A percentile compares a stretch with the other conserved stretches of the same genome.
These are phyloP conservation scores for Aspergillus indologenus DNA, from an alignment of 495 filamentous ascomycete genomes.

Conservation along the genomic window DNA sequence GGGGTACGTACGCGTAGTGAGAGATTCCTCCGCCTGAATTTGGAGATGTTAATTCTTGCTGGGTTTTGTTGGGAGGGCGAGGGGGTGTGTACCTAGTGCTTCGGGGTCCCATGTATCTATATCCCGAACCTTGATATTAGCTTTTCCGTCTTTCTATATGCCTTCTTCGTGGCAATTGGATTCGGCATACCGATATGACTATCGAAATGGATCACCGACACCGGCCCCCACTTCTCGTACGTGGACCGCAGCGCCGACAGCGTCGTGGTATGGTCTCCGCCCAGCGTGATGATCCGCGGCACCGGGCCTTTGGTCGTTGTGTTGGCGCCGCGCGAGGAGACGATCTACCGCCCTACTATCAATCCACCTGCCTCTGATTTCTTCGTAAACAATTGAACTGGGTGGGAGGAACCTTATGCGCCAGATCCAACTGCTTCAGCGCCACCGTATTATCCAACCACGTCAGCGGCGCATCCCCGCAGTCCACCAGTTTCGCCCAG, in stretches of 20 bases:
- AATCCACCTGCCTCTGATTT: no score
- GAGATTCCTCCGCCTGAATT: conserved; percentile 45
- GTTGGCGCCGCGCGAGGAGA: conserved; percentile 27
- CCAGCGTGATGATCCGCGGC: conserved; percentile 49
- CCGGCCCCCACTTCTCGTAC: conserved; percentile 40
- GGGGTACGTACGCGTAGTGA: conserved; percentile 50
- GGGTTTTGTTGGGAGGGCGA: neutral
- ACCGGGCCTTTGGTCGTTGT: conserved; percentile 9
- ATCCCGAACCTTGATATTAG: neutral
- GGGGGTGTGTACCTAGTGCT: conserved; percentile 38
- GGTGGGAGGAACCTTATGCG: conserved; percentile 32
- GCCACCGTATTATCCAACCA: conserved; percentile 52
- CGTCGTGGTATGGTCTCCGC: conserved; percentile 53
- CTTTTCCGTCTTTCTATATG: neutral
- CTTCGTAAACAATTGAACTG: neutral
- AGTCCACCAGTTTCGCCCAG: conserved; percentile 51
- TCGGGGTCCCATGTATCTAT: conserved; percentile 49
- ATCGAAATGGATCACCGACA: conserved; percentile 56
- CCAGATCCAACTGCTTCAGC: conserved; percentile 46
- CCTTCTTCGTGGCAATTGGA: no score
- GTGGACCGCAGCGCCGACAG: conserved; percentile 46
- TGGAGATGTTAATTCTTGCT: neutral
- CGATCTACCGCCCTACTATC: conserved; percentile 8
- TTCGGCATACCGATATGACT: conserved; percentile 35
- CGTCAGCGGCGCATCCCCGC: conserved; percentile 51